Evolutionary conservation across 805 yeast genomes (phyloP).

Genomic region (Komagataella ulmi): DNA sequence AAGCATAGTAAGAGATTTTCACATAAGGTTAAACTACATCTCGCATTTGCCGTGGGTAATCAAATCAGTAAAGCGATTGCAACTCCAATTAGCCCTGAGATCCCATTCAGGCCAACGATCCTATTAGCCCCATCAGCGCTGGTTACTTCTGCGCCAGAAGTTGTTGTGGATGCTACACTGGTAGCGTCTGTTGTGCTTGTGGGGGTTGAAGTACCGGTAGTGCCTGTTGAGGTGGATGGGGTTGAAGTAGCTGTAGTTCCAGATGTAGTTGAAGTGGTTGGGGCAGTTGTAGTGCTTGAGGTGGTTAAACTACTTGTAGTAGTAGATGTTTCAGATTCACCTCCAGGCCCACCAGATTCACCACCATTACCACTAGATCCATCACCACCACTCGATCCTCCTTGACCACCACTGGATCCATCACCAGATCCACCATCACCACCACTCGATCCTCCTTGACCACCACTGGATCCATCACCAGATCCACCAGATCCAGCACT

Average conservation of each 20-base stretch:
- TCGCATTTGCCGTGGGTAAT: background rate
- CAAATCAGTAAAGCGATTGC: background rate
- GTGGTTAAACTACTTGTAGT: background rate
- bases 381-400: no score
- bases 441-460: background rate
- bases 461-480: no score
- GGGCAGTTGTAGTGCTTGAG: background rate
- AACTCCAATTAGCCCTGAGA: background rate
- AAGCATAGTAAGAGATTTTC: background rate
- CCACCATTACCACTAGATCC: background rate
- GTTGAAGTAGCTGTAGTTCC: no score
- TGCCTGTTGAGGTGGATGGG: no score
- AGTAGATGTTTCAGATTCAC: background rate
- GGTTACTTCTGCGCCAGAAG: background rate
- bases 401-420: background rate
- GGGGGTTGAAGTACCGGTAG: background rate
- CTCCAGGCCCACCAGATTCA: background rate
- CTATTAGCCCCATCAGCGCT: background rate
- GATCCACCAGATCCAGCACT: no score
- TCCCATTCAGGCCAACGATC: background rate
- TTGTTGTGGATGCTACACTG: background rate
- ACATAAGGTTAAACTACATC: background rate
- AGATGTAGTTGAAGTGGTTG: no score
- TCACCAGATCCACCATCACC: background rate
- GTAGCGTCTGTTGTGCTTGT: background rate